Evolutionary conservation across 306 rosid species (phyloP).

Genomic region (Fagus sylvatica): DNA sequence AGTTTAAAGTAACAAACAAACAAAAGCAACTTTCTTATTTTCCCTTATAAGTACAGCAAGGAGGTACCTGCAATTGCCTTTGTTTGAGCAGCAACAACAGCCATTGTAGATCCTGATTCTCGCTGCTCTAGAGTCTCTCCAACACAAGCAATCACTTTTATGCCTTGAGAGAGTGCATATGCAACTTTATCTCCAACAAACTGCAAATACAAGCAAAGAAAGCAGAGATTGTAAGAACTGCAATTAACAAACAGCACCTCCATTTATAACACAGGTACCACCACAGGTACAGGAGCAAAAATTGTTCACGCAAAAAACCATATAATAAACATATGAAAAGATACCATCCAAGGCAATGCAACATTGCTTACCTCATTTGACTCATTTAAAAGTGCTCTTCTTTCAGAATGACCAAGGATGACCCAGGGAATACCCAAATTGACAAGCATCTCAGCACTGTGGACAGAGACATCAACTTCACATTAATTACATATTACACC

Average conservation of each 20-base stretch:
- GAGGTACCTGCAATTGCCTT: slow-evolving; percentile 80
- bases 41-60: background rate
- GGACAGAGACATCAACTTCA: slow-evolving; percentile 11
- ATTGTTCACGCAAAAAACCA: background rate
- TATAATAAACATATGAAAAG: background rate
- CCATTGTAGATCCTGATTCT: slow-evolving; percentile 61
- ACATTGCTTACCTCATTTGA: slow-evolving; percentile 59
- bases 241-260: background rate
- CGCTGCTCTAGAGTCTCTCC: slow-evolving; percentile 93
- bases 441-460: slow-evolving; percentile 83
- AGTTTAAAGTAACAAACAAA: background rate
- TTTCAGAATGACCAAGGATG: slow-evolving; percentile 79
- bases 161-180: slow-evolving; percentile 74
- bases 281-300: slow-evolving; percentile 4
- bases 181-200: slow-evolving; percentile 87
- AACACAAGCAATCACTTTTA: slow-evolving; percentile 88
- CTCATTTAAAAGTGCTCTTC: slow-evolving; percentile 70
- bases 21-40: background rate
- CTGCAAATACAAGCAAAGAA: slow-evolving; percentile 41
- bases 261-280: background rate
- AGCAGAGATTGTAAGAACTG: background rate
- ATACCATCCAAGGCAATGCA: background rate
- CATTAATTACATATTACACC: background rate
- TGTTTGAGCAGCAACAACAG: slow-evolving; percentile 81
- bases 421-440: slow-evolving; percentile 78